Evolutionary conservation across 257 asterid species (phyloP).

Genomic region (Nicotiana obtusifolia): DNA sequence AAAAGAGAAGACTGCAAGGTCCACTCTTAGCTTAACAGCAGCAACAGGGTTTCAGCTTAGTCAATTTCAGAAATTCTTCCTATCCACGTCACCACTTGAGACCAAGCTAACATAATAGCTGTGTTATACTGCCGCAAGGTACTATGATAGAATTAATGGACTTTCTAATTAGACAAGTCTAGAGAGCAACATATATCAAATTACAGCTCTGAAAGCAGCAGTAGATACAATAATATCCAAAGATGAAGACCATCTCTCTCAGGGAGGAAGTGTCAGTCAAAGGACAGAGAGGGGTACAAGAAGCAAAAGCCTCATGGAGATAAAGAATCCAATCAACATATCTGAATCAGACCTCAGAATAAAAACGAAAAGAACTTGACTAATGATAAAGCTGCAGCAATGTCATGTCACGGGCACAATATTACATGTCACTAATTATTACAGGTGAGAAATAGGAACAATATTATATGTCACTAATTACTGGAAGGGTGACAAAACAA

Average conservation of each 20-base stretch:
- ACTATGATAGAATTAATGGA: neutral
- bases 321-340: neutral
- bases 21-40: neutral
- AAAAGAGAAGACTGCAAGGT: neutral
- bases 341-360: neutral
- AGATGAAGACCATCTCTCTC: neutral
- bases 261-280: neutral
- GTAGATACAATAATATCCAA: neutral
- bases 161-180: neutral
- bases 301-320: conserved; percentile 9
- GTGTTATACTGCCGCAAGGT: neutral
- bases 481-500: conserved; percentile 4
- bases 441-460: neutral
- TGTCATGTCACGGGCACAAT: neutral
- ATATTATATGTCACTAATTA: neutral
- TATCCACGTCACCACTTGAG: conserved; percentile 3
- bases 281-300: neutral
- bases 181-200: neutral
- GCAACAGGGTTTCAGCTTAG: neutral
- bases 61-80: conserved; percentile 5
- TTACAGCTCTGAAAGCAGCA: neutral
- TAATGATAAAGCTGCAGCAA: conserved; percentile 3
- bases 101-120: neutral
- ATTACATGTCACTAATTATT: too few relatives aligned
- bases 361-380: neutral